phyloP scores from a whole-genome alignment of 805 yeast genomes.

The Metschnikowia baotianmanensis region DNA sequence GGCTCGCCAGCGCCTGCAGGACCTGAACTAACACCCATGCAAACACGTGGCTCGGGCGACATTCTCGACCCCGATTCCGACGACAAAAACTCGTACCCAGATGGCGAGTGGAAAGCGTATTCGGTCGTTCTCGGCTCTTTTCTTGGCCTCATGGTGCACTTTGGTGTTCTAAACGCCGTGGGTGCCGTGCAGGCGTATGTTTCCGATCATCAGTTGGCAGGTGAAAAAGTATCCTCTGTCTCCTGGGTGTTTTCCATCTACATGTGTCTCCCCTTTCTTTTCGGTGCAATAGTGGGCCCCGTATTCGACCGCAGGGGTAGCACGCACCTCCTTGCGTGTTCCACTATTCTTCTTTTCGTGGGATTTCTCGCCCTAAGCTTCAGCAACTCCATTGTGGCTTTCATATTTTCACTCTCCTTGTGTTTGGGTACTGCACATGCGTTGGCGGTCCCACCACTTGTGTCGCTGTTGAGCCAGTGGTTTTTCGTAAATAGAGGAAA shows the following conservation, averaged over 20 bases:
- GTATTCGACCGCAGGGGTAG: slow-evolving; percentile 65
- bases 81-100: slow-evolving; percentile 36
- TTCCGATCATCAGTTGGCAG: slow-evolving; percentile 50
- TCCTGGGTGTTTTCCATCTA: slow-evolving; percentile 67
- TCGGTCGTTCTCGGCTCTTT: slow-evolving; percentile 56
- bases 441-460: slow-evolving; percentile 56
- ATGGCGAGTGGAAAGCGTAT: slow-evolving; percentile 61
- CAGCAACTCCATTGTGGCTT: slow-evolving; percentile 54
- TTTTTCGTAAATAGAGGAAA: slow-evolving; percentile 57
- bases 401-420: slow-evolving; percentile 52
- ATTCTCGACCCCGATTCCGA: not conserved
- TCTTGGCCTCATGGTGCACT: slow-evolving; percentile 50
- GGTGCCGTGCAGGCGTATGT: slow-evolving; percentile 64
- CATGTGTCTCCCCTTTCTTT: slow-evolving; percentile 39
- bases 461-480: slow-evolving; percentile 67
- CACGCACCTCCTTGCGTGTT: slow-evolving; percentile 32
- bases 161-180: slow-evolving; percentile 56
- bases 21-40: not conserved
- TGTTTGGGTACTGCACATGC: slow-evolving; percentile 60
- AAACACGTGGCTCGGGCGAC: not conserved
- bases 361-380: slow-evolving; percentile 60
- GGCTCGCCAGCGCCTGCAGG: not conserved
- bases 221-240: slow-evolving; percentile 44
- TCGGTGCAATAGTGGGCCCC: slow-evolving; percentile 46
- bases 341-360: slow-evolving; percentile 37